phyloP scores from a whole-genome alignment of 139 green algal species.

The Chlamydomonas schloesseri region DNA sequence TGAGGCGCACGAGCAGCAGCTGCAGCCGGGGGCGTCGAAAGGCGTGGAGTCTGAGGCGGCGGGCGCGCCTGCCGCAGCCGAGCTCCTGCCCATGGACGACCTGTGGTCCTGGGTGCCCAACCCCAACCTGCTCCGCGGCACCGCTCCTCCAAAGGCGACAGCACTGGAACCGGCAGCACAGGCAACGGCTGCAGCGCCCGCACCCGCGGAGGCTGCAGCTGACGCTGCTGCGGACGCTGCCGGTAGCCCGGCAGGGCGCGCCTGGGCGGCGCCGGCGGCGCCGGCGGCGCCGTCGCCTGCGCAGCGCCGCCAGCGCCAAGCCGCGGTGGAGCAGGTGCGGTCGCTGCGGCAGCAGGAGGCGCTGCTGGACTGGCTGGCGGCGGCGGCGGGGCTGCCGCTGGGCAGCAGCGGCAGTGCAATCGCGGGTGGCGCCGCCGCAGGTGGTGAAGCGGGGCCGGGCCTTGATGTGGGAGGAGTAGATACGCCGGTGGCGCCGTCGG shows the following conservation, averaged over 20 bases:
- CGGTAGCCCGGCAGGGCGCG: background rate
- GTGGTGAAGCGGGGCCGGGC: no score
- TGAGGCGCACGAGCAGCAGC: no score
- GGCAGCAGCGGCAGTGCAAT: no score
- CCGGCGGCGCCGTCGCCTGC: background rate
- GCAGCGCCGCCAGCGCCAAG: background rate
- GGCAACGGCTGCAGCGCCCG: background rate
- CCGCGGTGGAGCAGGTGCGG: background rate
- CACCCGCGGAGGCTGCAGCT: background rate
- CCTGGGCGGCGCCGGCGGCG: background rate
- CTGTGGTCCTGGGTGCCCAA: background rate
- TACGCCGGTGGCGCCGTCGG: no score
- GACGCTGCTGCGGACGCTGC: background rate
- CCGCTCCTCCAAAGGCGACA: background rate
- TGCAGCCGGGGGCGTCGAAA: no score
- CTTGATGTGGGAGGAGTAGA: no score
- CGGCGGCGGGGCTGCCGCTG: background rate
- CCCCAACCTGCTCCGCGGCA: background rate
- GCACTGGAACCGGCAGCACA: background rate
- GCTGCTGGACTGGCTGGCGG: slow-evolving; percentile 10
- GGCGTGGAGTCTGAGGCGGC: background rate
- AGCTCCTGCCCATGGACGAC: background rate
- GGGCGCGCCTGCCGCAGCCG: background rate
- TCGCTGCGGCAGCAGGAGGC: background rate
- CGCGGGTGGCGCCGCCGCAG: no score